Base-by-base conservation (phyloP, 257 asterid genomes). In the Penstemon barbatus region DNA sequence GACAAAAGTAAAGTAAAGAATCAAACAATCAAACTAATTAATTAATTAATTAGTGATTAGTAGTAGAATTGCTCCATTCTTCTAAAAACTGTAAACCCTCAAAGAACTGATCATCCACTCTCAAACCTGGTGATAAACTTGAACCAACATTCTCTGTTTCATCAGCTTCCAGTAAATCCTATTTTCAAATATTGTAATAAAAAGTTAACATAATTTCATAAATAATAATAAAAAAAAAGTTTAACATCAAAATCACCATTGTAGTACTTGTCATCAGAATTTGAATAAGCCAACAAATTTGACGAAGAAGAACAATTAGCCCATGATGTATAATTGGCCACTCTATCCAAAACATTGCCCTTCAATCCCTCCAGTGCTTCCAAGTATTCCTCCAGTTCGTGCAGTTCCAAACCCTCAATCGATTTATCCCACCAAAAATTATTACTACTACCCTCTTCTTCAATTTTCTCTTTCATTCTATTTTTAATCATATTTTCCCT, bases 341-440 rank as follows among this genome's bases (percentile, higher is more conserved):
- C 62, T 56, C 68, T 65, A 25, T 50, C 49, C 8, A 41, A 11
- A 37, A 81, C 78, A 8, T 77, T 83, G 42, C 55, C 64, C 68
- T 60, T 70, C 79, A 86, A 42, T 10, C n/a, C 68, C 10, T 70
- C 81, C 77, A 84, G 25, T 1, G 79, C 78, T 10, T 53, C 62
- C 15, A 19, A 44, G 19, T 61, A 82, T 5, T 70, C 81, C 71
- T 84, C 81, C 64, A 86, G 79, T 56, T 82, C 84, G 13, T 78
- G 78, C 63, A 84, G 3, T n/a, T 68, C 81, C 81, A 75, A 11
- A 3, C 67, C 52, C 11, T 78, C 85, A 38, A 69, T 11, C 0
- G 40, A 3, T 1, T 52, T 70, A 13, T 80, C 74, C 90, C 88
- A 82, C 89, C 86, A 84, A 19, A 12, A 68, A 1, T 8, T 77